Conservation (phyloP, 78 protist genomes). For the Anaeramoeba flamelloides region DNA sequence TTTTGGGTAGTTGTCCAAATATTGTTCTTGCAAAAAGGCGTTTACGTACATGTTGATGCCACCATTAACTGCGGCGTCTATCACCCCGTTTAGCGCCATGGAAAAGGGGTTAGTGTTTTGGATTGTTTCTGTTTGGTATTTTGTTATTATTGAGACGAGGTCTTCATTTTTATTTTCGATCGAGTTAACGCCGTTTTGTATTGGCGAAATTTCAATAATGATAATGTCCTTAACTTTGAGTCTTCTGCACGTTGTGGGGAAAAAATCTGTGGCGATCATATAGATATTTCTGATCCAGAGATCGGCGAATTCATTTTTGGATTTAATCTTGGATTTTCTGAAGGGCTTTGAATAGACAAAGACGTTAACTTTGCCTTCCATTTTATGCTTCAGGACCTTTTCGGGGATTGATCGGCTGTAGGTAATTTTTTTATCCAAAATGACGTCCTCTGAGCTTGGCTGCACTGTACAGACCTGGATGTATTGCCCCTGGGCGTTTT, state of each 20-base stretch:
- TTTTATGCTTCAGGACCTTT: neutral
- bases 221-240: constrained; percentile 16
- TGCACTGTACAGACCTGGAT: neutral
- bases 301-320: constrained; percentile 40
- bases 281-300: constrained; percentile 39
- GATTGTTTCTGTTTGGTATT: too few species aligned
- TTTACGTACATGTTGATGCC: too few species aligned
- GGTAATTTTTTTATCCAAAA: neutral
- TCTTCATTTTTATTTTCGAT: constrained; percentile 37
- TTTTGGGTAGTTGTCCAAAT: too few species aligned
- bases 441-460: too few species aligned
- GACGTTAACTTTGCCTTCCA: neutral
- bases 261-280: constrained; percentile 18
- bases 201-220: constrained; percentile 9
- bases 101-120: too few species aligned
- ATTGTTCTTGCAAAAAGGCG: too few species aligned
- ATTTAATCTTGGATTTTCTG: constrained; percentile 8
- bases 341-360: constrained; percentile 3
- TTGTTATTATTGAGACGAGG: too few species aligned
- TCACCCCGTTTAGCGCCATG: too few species aligned
- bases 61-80: too few species aligned
- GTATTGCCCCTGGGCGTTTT: constrained; percentile 8
- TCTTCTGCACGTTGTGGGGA: constrained; percentile 42
- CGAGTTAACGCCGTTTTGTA: constrained; percentile 42
- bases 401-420: neutral